These are phyloP conservation scores for Nectriaceae sp. DNA, from an alignment of 2,329 filamentous ascomycete species.

Conservation along the genomic window DNA sequence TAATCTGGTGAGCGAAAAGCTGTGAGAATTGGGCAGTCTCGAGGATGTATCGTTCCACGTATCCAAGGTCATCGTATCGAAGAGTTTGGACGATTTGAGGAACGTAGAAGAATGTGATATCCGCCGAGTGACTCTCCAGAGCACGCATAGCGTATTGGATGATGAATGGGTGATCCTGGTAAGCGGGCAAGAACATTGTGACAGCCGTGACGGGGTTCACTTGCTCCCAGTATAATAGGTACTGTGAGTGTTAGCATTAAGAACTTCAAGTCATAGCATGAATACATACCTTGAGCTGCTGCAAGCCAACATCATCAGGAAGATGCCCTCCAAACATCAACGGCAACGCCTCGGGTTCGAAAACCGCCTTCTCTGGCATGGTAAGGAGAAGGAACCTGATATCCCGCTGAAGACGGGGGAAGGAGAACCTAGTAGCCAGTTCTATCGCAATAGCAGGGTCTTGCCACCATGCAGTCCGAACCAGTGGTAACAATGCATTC, in stretches of 20 bases:
- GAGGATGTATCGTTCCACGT: constrained; percentile 93
- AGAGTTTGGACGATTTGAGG: constrained; percentile 96
- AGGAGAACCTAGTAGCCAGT: constrained; percentile 77
- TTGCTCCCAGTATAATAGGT: constrained; percentile 88
- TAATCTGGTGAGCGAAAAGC: constrained; percentile 97
- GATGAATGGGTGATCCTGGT: constrained; percentile 87
- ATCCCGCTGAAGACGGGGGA: constrained; percentile 70
- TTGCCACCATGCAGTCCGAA: constrained; percentile 85
- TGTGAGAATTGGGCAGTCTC: constrained; percentile 98
- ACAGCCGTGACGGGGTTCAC: constrained; percentile 92
- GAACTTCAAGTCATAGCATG: neutral
- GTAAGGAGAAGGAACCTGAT: constrained; percentile 79
- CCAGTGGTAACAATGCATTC: constrained; percentile 59
- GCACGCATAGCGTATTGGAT: constrained; percentile 97
- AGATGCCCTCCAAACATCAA: constrained; percentile 77
- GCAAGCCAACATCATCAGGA: constrained; percentile 73
- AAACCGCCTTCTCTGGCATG: constrained; percentile 79
- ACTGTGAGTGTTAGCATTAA: constrained; percentile 49
- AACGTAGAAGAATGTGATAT: constrained; percentile 98
- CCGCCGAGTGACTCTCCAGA: constrained; percentile 90
- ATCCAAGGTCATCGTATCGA: constrained; percentile 88
- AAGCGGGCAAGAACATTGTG: constrained; percentile 89
- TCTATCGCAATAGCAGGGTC: constrained; percentile 86
- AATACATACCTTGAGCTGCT: constrained; percentile 74
- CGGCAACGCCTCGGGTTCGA: constrained; percentile 80